Evolutionary conservation across 2,329 filamentous ascomycete species (phyloP).

Genomic region (Cordyceps pruinosa): DNA sequence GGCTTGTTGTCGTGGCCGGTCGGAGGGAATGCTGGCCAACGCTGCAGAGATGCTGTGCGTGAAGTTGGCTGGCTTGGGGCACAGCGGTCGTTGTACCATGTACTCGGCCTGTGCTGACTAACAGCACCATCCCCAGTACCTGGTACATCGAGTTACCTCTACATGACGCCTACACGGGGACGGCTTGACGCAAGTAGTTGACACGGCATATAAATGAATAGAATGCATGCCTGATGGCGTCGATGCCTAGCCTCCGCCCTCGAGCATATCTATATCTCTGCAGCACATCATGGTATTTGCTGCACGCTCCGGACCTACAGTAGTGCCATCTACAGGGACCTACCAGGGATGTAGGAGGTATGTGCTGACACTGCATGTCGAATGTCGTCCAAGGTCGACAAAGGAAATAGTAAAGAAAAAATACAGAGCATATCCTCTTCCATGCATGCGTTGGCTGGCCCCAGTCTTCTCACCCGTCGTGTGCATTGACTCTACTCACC

Average conservation of each 20-base stretch:
- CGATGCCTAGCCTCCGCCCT: neutral
- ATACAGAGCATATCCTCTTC: neutral
- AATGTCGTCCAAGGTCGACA: no score
- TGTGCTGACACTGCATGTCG: no score
- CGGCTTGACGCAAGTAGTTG: neutral
- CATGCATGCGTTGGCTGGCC: neutral
- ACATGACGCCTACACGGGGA: neutral
- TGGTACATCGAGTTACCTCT: no score
- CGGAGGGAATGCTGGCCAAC: no score
- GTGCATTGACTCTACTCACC: neutral
- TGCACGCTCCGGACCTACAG: neutral
- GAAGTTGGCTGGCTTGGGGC: no score
- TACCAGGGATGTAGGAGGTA: no score
- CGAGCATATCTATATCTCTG: neutral
- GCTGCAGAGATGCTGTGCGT: no score
- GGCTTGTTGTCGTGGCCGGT: no score
- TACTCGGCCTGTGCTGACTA: no score
- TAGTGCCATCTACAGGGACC: neutral
- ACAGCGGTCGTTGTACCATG: no score
- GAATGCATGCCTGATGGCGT: neutral
- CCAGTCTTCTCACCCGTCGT: neutral
- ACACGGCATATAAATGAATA: neutral
- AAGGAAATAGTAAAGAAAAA: neutral
- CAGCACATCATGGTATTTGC: neutral
- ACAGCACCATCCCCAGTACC: no score